Evolutionary conservation across 805 yeast genomes (phyloP).

Genomic region (Nakazawaea ambrosiae): DNA sequence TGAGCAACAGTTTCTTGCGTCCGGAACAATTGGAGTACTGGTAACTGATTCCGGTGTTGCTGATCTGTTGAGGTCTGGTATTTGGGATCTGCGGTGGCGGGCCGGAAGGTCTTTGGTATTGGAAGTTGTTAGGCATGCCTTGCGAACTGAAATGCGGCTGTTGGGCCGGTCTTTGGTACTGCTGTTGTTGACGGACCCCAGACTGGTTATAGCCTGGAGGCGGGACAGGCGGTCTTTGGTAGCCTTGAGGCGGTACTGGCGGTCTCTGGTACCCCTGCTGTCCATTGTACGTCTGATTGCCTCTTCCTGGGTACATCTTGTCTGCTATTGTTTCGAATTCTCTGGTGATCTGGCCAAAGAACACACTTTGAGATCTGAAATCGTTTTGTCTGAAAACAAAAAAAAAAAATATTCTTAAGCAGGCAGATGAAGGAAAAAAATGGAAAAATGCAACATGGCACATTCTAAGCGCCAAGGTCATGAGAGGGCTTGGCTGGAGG

Average conservation of each 20-base stretch:
- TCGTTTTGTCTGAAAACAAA: no score
- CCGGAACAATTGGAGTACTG: conserved; percentile 54
- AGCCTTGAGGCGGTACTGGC: not conserved
- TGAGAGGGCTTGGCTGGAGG: no score
- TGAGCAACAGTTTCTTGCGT: conserved; percentile 61
- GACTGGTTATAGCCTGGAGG: conserved; percentile 1
- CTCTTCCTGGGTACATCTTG: conserved; percentile 6
- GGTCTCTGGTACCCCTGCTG: conserved; percentile 3
- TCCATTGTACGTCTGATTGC: not conserved
- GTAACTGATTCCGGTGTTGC: conserved; percentile 1
- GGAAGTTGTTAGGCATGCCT: conserved; percentile 4
- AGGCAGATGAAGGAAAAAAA: no score
- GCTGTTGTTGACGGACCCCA: not conserved
- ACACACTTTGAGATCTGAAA: no score
- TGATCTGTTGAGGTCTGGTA: conserved; percentile 7
- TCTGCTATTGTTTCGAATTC: no score
- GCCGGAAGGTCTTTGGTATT: conserved; percentile 6
- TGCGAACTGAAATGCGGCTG: conserved; percentile 6
- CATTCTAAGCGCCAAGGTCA: no score
- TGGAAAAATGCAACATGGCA: no score
- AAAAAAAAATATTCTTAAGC: no score
- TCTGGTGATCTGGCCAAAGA: no score
- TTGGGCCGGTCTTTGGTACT: conserved; percentile 1
- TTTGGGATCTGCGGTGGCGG: not conserved
- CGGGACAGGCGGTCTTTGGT: conserved; percentile 2